Evolutionary conservation across 805 yeast genomes (phyloP), one percentile per base, ranked within the genome.

Genomic region (Candida nonsorbophila): DNA sequence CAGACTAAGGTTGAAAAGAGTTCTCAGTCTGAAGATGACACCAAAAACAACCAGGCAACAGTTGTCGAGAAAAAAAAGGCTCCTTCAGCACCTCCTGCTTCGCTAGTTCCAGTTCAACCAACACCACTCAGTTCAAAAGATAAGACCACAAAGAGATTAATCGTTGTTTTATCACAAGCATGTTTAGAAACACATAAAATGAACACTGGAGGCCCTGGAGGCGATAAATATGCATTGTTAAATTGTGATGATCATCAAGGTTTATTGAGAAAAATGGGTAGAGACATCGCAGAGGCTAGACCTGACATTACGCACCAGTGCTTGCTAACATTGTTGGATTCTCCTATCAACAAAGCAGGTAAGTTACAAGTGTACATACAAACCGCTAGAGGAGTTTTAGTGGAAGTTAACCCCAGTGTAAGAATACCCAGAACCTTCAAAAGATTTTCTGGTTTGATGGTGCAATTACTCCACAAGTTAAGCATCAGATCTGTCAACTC

Each of bases 261-360:
- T 10, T 67, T 90, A 29, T 67, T 92, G 47, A 82, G 90, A 56
- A 90, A 87, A 54, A 86, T 90, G 94, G 95, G 94, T 30, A 77
- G 97, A 53, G 97, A 92, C 52, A 90, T 92, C 40, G 85, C 95
- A 27, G 98, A 92, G 53, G 97, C 97, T 6, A 78, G 98, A 58
- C 98, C 98, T n/a, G 98, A 92, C 57, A 92, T 92, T 49, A 92
- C 98, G 24, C 98, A 92, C 55, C 98, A 90, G 62, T 92, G 98
- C 69, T 74, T 92, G 23, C 69, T 92, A 58, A 90, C 98, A 3
- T 68, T 92, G 41, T 69, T 92, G 47, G 98, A 92, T 57, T 85
- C 96, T n/a, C 98, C 98, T 24, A 83, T 92, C 48, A 92, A 92
- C 66, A 92, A 92, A 60, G 97, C 97, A 5, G 98, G 98, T 6